phyloP scores from a whole-genome alignment of 1,284 basidiomycete species.

The Trametes hirsuta region DNA sequence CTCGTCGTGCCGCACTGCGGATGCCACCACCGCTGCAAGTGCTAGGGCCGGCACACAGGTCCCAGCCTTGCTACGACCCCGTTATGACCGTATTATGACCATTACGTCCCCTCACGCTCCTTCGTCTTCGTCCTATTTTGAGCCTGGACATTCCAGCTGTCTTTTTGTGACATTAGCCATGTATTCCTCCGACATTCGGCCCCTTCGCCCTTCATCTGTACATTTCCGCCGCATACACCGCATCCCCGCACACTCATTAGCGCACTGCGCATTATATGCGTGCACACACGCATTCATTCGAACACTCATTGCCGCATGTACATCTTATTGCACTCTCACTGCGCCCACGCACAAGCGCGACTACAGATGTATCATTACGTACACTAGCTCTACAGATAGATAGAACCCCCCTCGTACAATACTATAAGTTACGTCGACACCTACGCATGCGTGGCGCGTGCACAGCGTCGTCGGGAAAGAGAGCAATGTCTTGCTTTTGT shows the following conservation, averaged over 20 bases:
- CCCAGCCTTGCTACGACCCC: background rate
- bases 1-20: slow-evolving; percentile 1
- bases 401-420: slow-evolving; percentile 7
- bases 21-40: slow-evolving; percentile 2
- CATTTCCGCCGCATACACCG: background rate
- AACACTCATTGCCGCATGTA: background rate
- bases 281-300: background rate
- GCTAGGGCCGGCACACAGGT: background rate
- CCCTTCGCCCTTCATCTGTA: background rate
- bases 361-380: slow-evolving; percentile 16
- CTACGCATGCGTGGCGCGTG: background rate
- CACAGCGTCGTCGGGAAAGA: background rate
- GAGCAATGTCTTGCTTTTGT: background rate
- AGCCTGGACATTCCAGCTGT: background rate
- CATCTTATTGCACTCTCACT: slow-evolving; percentile 3
- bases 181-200: background rate
- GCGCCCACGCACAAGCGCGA: slow-evolving; percentile 1
- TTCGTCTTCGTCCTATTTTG: background rate
- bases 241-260: background rate
- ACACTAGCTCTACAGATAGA: slow-evolving; percentile 14
- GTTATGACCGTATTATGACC: slow-evolving; percentile 6
- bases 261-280: background rate
- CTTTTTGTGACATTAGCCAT: background rate
- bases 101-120: slow-evolving; percentile 1
- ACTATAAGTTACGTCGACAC: slow-evolving; percentile 8